Evolutionary conservation across 2,329 filamentous ascomycete genomes (phyloP).

Genomic region (Blastomyces emzantsi): DNA sequence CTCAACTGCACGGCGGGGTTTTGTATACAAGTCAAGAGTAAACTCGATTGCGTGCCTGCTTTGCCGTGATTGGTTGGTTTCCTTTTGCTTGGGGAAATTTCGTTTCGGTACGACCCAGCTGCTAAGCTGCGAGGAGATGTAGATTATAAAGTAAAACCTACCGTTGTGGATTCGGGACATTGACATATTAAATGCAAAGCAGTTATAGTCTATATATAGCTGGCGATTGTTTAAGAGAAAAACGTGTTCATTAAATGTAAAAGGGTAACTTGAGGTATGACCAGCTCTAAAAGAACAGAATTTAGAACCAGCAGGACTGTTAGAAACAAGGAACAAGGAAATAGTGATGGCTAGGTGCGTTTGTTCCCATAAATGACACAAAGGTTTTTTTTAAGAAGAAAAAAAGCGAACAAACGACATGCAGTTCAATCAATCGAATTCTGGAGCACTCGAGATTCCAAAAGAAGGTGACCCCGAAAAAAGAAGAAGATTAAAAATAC

Average conservation of each 20-base stretch:
- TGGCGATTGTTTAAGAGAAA: background rate
- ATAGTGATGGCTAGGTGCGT: background rate
- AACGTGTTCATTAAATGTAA: background rate
- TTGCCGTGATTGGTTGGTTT: background rate
- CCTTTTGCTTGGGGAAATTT: background rate
- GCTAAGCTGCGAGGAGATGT: background rate
- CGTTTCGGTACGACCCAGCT: background rate
- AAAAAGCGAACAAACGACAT: background rate
- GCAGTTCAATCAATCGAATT: background rate
- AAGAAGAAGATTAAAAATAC: conserved; percentile 2
- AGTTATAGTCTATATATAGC: background rate
- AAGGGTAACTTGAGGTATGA: background rate
- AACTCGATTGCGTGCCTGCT: background rate
- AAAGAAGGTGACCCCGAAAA: background rate
- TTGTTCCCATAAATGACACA: conserved; percentile 2
- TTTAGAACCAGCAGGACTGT: too few relatives aligned
- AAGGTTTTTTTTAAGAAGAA: too few relatives aligned
- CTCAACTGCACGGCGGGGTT: too few relatives aligned
- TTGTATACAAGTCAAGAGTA: background rate
- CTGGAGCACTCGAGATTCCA: background rate
- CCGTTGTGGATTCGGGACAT: background rate
- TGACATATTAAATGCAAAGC: background rate
- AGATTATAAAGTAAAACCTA: background rate
- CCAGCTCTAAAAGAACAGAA: background rate
- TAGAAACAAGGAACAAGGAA: background rate